These are phyloP conservation scores for Fraxinus angustifolia DNA, from an alignment of 305 asterid genomes.

Conservation along the genomic window DNA sequence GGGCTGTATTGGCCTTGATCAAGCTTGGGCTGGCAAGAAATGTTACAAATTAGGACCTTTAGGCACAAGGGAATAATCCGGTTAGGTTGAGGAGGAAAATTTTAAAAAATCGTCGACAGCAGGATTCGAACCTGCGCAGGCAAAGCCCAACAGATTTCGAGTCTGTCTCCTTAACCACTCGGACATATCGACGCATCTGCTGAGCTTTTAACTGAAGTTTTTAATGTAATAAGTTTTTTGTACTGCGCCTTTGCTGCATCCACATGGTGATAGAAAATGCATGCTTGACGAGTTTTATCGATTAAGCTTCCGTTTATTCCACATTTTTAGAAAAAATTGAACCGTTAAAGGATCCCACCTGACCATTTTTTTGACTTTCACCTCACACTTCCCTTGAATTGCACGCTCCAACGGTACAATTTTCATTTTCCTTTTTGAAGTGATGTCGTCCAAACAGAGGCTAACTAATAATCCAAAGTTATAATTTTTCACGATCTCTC, in stretches of 20 bases:
- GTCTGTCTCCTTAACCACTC: constrained; percentile 99
- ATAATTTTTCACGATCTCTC: neutral
- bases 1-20: neutral
- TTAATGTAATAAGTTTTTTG: neutral
- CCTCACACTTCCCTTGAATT: no score
- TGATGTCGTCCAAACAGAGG: no score
- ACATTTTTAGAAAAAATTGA: no score
- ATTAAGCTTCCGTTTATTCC: no score
- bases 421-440: no score
- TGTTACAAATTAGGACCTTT: neutral
- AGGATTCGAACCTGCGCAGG: constrained; percentile 59
- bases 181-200: constrained; percentile 69
- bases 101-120: neutral
- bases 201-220: no score
- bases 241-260: no score
- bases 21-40: neutral
- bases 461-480: neutral
- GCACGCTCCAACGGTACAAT: no score
- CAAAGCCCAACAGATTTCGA: constrained; percentile 99
- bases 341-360: no score
- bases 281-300: neutral
- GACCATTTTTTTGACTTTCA: no score
- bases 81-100: neutral
- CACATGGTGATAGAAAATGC: no score
- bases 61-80: neutral